Base-by-base conservation (phyloP, 1,284 basidiomycete genomes). In the Sporisorium sorghi region DNA sequence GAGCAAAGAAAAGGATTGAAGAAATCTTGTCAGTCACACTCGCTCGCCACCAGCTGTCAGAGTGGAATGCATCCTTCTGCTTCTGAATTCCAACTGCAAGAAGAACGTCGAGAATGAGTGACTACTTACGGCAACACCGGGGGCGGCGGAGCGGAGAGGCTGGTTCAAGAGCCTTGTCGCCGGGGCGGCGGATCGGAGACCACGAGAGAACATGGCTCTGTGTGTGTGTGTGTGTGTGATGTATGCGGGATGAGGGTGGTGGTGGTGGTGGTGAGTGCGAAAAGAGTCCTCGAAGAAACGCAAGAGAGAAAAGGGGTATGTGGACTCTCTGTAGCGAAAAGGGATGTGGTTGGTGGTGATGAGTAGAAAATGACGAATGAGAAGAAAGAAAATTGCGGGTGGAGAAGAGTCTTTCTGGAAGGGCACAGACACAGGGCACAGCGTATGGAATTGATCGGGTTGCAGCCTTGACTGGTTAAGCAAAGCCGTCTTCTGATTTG, bases 101-200 rank as follows among this genome's bases (percentile, higher is more conserved):
- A n/a, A n/a, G n/a, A n/a, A n/a, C n/a, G n/a, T n/a, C n/a, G n/a
- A n/a, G n/a, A n/a, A 26, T 15, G 44, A 30, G 7, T 10, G 32
- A 17, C n/a, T 56, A 76, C 76, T 78, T 72, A 78, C 79, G 49
- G 76, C 72, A 50, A 74, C 69, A 44, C 65, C 62, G 15, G 76
- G 30, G 30, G 77, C 58, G 50, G 77, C 60, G 49, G 68, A 61
- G 48, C 79, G 78, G 60, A 80, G 72, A 51, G 79, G 75, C 72
- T 81, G 79, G 57, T 65, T 70, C 46, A 79, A 58, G 58, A 76
- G 64, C 60, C 79, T 55, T 49, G 76, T 71, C 60, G 78, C 68
- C 58, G 79, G 65, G 24, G 78, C 73, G 63, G 79, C 78, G 51
- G 78, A 55, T 26, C 73, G 72, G 28, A 76, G 60, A 56, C 73